Base-by-base conservation (phyloP, 345 rosid species). In the Zanthoxylum bungeanum region DNA sequence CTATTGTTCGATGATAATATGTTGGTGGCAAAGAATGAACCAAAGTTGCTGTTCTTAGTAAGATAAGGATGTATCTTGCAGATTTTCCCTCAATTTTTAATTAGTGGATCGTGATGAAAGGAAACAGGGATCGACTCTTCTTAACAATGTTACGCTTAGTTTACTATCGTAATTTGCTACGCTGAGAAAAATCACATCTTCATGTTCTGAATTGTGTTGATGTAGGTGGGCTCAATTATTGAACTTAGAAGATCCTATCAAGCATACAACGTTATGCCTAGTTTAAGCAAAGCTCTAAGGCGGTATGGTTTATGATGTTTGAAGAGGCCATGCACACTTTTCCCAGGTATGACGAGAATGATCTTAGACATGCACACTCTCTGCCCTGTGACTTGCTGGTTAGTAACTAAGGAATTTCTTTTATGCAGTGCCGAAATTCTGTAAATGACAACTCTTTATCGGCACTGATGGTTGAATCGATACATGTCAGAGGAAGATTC, bases 201-300 rank as follows among this genome's bases (percentile, higher is more conserved):
- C 37, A 66, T 33, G 68, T 34, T 25, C 66, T 24, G 51, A 36
- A 40, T 44, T 53, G 59, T 51, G 30, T 59, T 70, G 51, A 30
- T 70, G 42, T 82, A 94, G 97, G 98, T 94, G 82, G 98, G 98
- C 61, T 94, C 98, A 33, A 92, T 94, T 61, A 92, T 94, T 61
- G 97, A 94, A 76, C 89, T 94, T 46, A 84, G 98, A 86, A 85
- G 98, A 83, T 94, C 98, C 67, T 92, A 94, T 75, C 92, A 90
- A 76, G 98, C 98, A 61, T 94, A 92, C 78, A 94, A 92, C 53
- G 97, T 94, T 50, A 92, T 94, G 98, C 97, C 97, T 51, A 86
- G 90, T 80, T 85, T 94, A 79, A 92, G 95, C 85, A 90, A 92
- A 84, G 94, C 97, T 49, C 81, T 90, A 57, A 80, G 75, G 85